Evolutionary conservation across 768 basidiomycete genomes (phyloP), one percentile per base, ranked within the genome.

Genomic region (Gloeostereum incarnatum): DNA sequence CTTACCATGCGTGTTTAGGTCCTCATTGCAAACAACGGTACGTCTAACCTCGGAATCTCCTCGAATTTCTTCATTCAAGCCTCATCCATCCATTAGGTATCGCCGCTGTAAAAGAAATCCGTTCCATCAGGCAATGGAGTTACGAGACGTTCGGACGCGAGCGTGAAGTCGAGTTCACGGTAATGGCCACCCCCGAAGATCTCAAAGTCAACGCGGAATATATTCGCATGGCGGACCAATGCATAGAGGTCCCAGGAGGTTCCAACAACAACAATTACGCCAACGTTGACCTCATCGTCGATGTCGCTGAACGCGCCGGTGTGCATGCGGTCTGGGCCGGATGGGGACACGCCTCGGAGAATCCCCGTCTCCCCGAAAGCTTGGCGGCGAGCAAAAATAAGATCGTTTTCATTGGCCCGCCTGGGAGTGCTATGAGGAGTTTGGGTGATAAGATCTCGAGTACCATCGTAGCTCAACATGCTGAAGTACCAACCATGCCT

Each of bases 311-410:
- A 62, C 82, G 96, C 47, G 75, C 91, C 16, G 96, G 92, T 22
- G 96, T 98, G 1, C 96, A 99, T 54, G 96, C 96, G 31, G 96
- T 99, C 18, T 99, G 96, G 96, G 96, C 96, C 24, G 96, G 96
- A 41, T 99, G 96, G 96, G 96, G 96, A 35, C 96, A 99, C 60
- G 96, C 96, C 19, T 98, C 96, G 2, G 96, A 99, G 61, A 99
- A 99, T 60, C 96, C 96, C 1, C 81, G 92, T 38, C 65, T 99
- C 16, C 96, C 96, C 1, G 96, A 99, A 58, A 85, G 84, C 43
- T 76, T 99, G 29, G 78, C 85, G 22, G 82, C 90, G 3, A 89
- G 81, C 60, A 89, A 88, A 60, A 75, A 92, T 66, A 94, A 91
- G 63, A 93, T 99, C 56, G 86, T 99, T 42, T 99, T 99, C 68